These are phyloP conservation scores for Penicillium sp. DNA, from an alignment of 2,329 filamentous ascomycete species.

Conservation along the genomic window DNA sequence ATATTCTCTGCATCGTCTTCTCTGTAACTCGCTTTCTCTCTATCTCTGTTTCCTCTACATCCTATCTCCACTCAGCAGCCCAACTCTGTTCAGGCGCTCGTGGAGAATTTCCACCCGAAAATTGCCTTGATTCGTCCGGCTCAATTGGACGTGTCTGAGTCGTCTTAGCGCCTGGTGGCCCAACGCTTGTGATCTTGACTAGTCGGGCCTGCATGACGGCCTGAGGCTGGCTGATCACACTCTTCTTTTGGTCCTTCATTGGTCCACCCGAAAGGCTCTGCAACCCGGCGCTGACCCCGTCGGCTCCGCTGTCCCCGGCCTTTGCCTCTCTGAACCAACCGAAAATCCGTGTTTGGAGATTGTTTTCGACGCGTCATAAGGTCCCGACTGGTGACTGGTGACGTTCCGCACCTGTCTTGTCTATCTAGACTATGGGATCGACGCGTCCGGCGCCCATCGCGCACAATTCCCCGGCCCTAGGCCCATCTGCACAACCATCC, in stretches of 20 bases:
- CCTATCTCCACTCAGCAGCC: neutral
- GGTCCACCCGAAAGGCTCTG: conserved; percentile 17
- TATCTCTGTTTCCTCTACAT: neutral
- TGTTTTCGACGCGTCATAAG: conserved; percentile 32
- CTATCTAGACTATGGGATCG: conserved; percentile 36
- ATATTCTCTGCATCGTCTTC: neutral
- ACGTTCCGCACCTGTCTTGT: conserved; percentile 8
- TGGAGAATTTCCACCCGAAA: conserved; percentile 10
- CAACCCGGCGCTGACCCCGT: conserved; percentile 8
- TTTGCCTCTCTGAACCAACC: conserved; percentile 2
- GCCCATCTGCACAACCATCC: conserved; percentile 39
- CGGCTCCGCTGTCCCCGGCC: conserved; percentile 15
- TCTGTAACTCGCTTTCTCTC: neutral
- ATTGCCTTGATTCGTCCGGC: conserved; percentile 16
- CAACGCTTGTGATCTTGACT: conserved; percentile 22
- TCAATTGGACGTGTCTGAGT: conserved; percentile 16
- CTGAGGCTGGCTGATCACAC: conserved; percentile 18
- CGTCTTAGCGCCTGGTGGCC: conserved; percentile 29
- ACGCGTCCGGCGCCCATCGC: conserved; percentile 49
- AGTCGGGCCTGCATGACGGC: conserved; percentile 22
- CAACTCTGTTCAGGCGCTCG: neutral
- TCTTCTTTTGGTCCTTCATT: conserved; percentile 14
- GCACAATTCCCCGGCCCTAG: conserved; percentile 60
- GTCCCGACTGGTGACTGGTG: conserved; percentile 16
- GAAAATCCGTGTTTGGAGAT: conserved; percentile 9